A percentile compares a stretch with the other conserved stretches of the same genome.
Conservation (phyloP, 768 basidiomycete species). For the Leccinum sublutescens region DNA sequence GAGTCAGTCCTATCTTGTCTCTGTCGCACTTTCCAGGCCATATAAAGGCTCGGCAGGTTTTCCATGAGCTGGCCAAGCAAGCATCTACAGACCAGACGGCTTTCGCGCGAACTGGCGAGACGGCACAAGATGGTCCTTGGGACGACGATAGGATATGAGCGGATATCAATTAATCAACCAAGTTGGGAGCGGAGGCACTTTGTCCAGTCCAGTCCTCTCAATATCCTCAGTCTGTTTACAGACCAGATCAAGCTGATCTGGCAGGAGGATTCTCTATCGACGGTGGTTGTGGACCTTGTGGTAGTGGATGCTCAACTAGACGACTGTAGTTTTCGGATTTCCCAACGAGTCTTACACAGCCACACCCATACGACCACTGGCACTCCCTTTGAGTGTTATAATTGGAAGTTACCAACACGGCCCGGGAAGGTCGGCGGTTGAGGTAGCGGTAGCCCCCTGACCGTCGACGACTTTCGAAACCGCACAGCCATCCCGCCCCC, state of each 20-base stretch:
- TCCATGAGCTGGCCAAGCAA: conserved; percentile 97
- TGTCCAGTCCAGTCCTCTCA: conserved; percentile 83
- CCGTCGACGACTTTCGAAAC: no score
- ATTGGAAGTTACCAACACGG: no score
- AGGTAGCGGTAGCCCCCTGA: no score
- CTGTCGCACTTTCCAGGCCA: background rate
- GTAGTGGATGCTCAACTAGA: no score
- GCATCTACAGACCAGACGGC: conserved; percentile 88
- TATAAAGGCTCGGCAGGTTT: conserved; percentile 53
- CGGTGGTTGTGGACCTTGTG: no score
- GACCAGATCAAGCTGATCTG: conserved; percentile 91
- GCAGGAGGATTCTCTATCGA: conserved; percentile 57
- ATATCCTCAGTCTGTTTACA: conserved; percentile 94
- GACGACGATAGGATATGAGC: conserved; percentile 82
- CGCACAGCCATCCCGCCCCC: no score
- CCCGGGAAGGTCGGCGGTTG: no score
- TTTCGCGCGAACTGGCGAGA: conserved; percentile 69
- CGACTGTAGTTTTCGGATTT: no score
- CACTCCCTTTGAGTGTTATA: no score
- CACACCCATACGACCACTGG: no score
- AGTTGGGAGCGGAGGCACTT: conserved; percentile 91
- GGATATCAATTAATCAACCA: conserved; percentile 96
- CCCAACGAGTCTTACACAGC: no score
- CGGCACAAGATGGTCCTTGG: conserved; percentile 55
- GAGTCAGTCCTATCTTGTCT: conserved; percentile 42